Conservation (phyloP, 257 asterid species). For the Solanum sitiens region DNA sequence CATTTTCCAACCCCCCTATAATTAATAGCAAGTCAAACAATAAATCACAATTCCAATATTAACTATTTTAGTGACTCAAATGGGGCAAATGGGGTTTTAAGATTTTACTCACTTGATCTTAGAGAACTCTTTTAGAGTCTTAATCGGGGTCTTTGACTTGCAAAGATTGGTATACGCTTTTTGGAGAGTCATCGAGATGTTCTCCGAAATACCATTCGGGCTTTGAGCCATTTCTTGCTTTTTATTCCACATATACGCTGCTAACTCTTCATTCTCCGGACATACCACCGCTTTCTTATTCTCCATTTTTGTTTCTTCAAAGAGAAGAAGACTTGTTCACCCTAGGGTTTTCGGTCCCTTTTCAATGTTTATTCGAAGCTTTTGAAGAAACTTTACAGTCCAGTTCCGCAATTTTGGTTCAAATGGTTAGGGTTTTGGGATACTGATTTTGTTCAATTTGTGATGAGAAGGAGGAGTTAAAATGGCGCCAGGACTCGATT, state of each 20-base stretch:
- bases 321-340: neutral
- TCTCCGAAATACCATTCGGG: constrained; percentile 71
- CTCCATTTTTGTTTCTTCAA: constrained; percentile 26
- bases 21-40: neutral
- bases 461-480: neutral
- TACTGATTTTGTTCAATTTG: neutral
- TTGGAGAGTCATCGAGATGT: constrained; percentile 47
- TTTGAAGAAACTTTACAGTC: neutral
- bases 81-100: neutral
- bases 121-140: constrained; percentile 56
- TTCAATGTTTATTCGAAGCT: neutral
- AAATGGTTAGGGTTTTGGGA: neutral
- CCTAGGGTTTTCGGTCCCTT: neutral
- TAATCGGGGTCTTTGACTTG: constrained; percentile 43
- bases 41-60: neutral
- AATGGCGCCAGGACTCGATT: constrained; percentile 7
- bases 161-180: constrained; percentile 72
- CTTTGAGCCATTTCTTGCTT: constrained; percentile 59
- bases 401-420: neutral
- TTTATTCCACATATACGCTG: constrained; percentile 51
- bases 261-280: constrained; percentile 60
- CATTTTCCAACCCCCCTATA: constrained; percentile 91
- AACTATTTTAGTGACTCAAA: neutral
- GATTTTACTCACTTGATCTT: constrained; percentile 58
- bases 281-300: constrained; percentile 30